phyloP scores from a whole-genome alignment of 1,139 yeast genomes.

The Pichiaceae sp. region DNA sequence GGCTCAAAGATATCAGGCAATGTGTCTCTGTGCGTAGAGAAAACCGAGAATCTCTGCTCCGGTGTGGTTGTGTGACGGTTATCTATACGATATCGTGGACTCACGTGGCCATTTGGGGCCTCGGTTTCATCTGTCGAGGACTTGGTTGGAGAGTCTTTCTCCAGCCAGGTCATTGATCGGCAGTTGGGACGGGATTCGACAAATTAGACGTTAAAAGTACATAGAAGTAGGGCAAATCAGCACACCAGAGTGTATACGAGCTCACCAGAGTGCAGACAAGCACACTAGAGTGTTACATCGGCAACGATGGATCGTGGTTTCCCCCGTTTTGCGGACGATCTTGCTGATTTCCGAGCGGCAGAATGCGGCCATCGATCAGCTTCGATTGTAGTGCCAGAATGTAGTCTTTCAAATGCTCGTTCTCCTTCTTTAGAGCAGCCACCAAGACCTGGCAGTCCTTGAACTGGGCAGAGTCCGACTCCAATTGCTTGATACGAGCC shows the following conservation, averaged over 20 bases:
- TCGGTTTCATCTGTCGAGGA: neutral
- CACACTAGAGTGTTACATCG: no score
- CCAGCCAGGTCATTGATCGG: neutral
- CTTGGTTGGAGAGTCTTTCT: neutral
- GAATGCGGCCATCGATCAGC: slow-evolving; percentile 35
- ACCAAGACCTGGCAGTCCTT: slow-evolving; percentile 40
- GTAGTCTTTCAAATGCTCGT: slow-evolving; percentile 64
- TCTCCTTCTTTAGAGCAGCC: slow-evolving; percentile 59
- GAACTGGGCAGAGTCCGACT: slow-evolving; percentile 48
- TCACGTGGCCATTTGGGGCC: neutral
- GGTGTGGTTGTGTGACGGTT: neutral
- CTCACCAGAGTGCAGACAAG: no score
- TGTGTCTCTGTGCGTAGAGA: slow-evolving; percentile 19
- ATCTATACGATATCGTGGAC: neutral
- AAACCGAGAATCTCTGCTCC: neutral
- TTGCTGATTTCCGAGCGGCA: no score
- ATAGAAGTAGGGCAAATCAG: no score
- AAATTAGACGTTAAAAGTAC: no score
- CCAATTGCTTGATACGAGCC: slow-evolving; percentile 68
- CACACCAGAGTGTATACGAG: no score
- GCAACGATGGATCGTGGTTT: no score
- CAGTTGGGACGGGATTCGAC: neutral
- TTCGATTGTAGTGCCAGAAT: slow-evolving; percentile 62
- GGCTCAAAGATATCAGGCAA: slow-evolving; percentile 8
- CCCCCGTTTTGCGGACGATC: no score